These are phyloP conservation scores for Murraya koenigii DNA, from an alignment of 345 rosid species.

Conservation along the genomic window DNA sequence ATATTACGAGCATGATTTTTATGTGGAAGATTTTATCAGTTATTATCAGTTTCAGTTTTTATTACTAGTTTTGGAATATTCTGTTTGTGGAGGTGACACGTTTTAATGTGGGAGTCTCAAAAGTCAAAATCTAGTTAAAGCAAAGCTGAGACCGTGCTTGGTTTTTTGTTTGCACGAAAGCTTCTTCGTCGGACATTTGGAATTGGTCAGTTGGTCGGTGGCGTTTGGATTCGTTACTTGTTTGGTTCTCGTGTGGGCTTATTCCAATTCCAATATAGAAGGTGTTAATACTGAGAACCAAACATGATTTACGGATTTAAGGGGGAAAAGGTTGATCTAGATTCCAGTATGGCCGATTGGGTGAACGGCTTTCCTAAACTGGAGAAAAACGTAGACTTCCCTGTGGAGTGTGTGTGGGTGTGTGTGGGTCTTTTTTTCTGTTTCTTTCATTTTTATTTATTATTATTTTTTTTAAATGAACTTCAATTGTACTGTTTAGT, in stretches of 20 bases:
- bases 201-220: background rate
- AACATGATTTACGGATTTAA: background rate
- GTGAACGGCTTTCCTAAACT: background rate
- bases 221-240: background rate
- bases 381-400: no score
- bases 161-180: background rate
- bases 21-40: conserved; percentile 16
- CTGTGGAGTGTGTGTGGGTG: no score
- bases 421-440: no score
- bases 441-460: no score
- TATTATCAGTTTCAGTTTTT: background rate
- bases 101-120: background rate
- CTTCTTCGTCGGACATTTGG: background rate
- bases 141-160: no score
- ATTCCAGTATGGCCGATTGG: background rate
- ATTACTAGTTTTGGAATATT: conserved; percentile 12
- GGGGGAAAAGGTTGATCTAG: background rate
- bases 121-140: conserved; percentile 1
- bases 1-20: background rate
- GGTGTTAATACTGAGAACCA: background rate
- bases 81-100: conserved; percentile 5
- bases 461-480: no score
- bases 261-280: background rate
- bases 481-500: no score
- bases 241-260: background rate